phyloP scores from a whole-genome alignment of 2,329 filamentous ascomycete species.

The Nannizzia gypsea region DNA sequence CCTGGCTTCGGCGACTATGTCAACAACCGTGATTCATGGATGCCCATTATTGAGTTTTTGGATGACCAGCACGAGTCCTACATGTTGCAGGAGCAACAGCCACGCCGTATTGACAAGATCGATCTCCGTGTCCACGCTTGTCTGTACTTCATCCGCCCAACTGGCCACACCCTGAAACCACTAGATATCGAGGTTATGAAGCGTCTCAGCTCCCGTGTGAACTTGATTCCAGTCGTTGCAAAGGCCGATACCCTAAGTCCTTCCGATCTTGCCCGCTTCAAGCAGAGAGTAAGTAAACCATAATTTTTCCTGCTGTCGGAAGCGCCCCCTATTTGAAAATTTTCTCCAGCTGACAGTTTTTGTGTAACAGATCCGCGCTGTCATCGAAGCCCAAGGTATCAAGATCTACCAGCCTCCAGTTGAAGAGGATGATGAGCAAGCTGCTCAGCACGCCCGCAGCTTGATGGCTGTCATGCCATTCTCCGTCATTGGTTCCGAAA shows the following conservation, averaged over 20 bases:
- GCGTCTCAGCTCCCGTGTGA: slow-evolving; percentile 93
- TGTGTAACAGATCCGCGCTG: slow-evolving; percentile 63
- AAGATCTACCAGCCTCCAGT: slow-evolving; percentile 98
- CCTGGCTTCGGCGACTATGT: slow-evolving; percentile 99
- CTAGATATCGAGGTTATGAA: slow-evolving; percentile 99
- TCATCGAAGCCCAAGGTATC: slow-evolving; percentile 97
- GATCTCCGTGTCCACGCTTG: slow-evolving; percentile 97
- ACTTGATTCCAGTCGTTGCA: slow-evolving; percentile 94
- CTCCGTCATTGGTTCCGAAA: slow-evolving; percentile 96
- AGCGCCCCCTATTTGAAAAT: background rate
- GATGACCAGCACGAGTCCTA: slow-evolving; percentile 99
- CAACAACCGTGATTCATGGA: slow-evolving; percentile 99
- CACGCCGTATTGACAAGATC: slow-evolving; percentile 95
- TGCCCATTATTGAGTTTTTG: slow-evolving; percentile 99
- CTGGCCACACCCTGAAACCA: slow-evolving; percentile 95
- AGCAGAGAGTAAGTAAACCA: slow-evolving; percentile 63
- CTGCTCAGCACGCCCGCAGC: slow-evolving; percentile 85
- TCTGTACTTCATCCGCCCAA: slow-evolving; percentile 97
- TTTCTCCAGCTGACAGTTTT: slow-evolving; percentile 2
- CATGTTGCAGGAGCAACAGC: slow-evolving; percentile 99
- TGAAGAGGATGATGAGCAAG: slow-evolving; percentile 96
- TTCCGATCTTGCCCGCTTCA: slow-evolving; percentile 81
- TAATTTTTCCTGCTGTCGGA: background rate
- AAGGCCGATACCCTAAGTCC: slow-evolving; percentile 98
- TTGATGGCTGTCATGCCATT: slow-evolving; percentile 97